Evolutionary conservation across 2,329 filamentous ascomycete genomes (phyloP), one percentile per base, ranked within the genome.

Genomic region (Ceratocystis diversiconidia): DNA sequence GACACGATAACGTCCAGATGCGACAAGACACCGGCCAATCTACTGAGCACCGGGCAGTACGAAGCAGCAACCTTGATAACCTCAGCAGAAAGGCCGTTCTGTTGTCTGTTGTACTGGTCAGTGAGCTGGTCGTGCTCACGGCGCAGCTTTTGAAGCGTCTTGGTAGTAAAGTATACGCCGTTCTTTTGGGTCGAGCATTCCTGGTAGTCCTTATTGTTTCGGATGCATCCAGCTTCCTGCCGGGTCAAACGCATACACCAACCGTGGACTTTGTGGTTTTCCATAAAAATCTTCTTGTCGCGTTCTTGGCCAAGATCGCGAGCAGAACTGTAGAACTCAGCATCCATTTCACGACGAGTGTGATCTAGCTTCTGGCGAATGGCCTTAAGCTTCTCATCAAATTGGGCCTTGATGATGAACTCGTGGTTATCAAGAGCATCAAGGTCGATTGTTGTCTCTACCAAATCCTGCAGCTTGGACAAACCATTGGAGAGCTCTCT

Each of bases 111-210:
- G 78, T 99, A 99, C 73, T 90, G 96, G 68, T 91, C 87, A 0
- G 90, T 95, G 0, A 96, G 81, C 74, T 97, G 92, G 72, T 99
- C 92, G 70, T 95, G 91, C 71, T 99, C 92, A 64, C 92, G 85
- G 41, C 94, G 87, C 71, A 92, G 83, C 30, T 85, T 82, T 72
- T 91, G 87, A 71, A 99, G 80, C 41, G 82, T 85, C 64, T 85
- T 85, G 2, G 94, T 99, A 0, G 94, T 97, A 75, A 99, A 99
- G 77, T 94, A 99, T 65, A 97, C 94, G 55, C 94, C 94, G 73
- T 96, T 99, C 81, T 99, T 99, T 76, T 97, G 94, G 0, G 95
- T 99, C 0, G 92, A 95, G 74, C 91, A 95, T 75, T 99, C 94
- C 71, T 92, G 88, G 71, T 97, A 99, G 62, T 85, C 81, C 67